Percentiles rank a stretch among this genome's conserved stretches.
Evolutionary conservation across 441 rosid genomes (phyloP).

Genomic region (Populus hybrid): DNA sequence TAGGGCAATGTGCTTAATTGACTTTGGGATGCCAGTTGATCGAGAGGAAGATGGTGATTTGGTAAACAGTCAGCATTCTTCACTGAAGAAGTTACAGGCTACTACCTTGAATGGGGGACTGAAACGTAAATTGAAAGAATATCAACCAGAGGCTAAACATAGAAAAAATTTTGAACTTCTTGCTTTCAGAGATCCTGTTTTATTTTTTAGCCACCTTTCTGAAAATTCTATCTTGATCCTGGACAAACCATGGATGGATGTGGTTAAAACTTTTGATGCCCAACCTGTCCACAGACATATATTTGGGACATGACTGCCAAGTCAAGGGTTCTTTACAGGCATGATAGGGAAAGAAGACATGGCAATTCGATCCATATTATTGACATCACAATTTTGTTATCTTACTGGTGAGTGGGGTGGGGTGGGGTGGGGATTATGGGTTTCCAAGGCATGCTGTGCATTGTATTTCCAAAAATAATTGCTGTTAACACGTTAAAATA

Average conservation of each 20-base stretch:
- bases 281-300: constrained; percentile 95
- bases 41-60: constrained; percentile 48
- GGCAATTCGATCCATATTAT: constrained; percentile 20
- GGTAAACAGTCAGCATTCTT: constrained; percentile 38
- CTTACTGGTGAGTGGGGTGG: background rate
- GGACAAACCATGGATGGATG: constrained; percentile 93
- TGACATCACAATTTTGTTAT: constrained; percentile 17
- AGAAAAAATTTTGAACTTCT: no score
- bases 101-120: constrained; percentile 38
- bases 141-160: constrained; percentile 44
- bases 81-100: constrained; percentile 39
- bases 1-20: constrained; percentile 86
- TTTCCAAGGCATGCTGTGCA: constrained; percentile 23
- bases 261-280: constrained; percentile 64
- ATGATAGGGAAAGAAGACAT: constrained; percentile 13
- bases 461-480: constrained; percentile 34
- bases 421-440: background rate
- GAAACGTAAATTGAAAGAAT: constrained; percentile 57
- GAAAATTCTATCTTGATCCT: constrained; percentile 68
- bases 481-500: constrained; percentile 28
- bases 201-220: constrained; percentile 74
- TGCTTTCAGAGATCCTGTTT: no score
- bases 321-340: constrained; percentile 16
- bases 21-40: constrained; percentile 70
- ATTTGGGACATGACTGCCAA: constrained; percentile 56